Evolutionary conservation across 2,329 filamentous ascomycete species (phyloP), one percentile per base, ranked within the genome.

Genomic region (Fusarium nelsonii): DNA sequence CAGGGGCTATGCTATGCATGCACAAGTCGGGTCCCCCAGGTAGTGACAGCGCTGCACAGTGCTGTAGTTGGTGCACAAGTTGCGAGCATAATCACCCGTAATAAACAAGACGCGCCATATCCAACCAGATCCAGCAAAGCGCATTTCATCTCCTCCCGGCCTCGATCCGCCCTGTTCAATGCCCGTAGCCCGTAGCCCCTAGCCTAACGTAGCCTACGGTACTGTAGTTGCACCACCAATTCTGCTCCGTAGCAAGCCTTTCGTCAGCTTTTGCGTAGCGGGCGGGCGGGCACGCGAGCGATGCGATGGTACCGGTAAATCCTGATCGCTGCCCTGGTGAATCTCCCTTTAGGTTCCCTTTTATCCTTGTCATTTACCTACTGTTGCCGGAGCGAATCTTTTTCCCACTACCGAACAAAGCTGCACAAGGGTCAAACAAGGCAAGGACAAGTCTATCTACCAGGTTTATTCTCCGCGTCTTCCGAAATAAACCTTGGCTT

Each of bases 401-500:
- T 58, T 51, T 40, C 41, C 39, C 32, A 51, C 23, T 12, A 51
- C 48, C 48, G 48, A 36, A 18, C 33, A 14, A n/a, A n/a, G 11
- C 34, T 50, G 23, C 48, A 28, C 48, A 37, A 37, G 34, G 26
- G 23, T n/a, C 18, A 28, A 33, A 53, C 39, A 41, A 18, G 33
- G 16, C 33, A 23, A 50, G 32, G 32, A 18, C 41, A 50, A 18
- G 20, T 37, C 23, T 39, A 20, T 37, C 23, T 28, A 51, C 48
- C 34, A 51, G 48, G 34, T 18, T 40, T 64, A 64, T 64, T 65
- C 61, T 65, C 62, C 62, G 62, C 26, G 18, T 39, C 53, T 60
- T 65, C 62, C 62, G 62, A 46, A 41, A 11, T 51, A 12, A 39
- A 28, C 48, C 48, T 51, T 51, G 61, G 26, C 18, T 41, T 30